phyloP scores from a whole-genome alignment of 495 filamentous ascomycete genomes.

The Trichoderma erinaceum region DNA sequence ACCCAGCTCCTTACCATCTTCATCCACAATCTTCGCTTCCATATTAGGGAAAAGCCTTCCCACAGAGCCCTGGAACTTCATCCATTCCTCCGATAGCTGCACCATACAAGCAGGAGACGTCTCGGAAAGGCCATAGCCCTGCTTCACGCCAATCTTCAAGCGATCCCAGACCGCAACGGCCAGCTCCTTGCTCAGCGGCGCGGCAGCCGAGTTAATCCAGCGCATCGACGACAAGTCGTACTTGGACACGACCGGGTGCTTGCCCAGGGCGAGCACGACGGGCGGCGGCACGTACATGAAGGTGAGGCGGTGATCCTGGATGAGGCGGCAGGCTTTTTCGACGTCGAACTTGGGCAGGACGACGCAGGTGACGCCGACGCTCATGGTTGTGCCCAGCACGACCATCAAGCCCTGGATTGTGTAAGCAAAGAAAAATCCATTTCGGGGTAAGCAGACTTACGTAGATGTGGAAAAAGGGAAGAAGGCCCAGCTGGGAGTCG shows the following conservation, averaged over 20 bases:
- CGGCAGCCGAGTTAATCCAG: conserved; percentile 86
- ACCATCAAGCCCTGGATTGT: conserved; percentile 16
- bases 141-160: conserved; percentile 63
- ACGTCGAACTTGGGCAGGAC: conserved; percentile 86
- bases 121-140: conserved; percentile 54
- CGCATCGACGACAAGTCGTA: conserved; percentile 75
- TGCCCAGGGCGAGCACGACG: conserved; percentile 71
- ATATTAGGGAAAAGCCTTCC: conserved; percentile 77
- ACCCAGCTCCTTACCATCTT: conserved; percentile 53
- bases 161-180: conserved; percentile 71
- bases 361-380: conserved; percentile 59
- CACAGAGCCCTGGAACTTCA: conserved; percentile 67
- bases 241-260: conserved; percentile 66
- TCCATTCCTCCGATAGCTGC: conserved; percentile 74
- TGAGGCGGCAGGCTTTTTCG: conserved; percentile 63
- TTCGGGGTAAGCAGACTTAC: conserved; percentile 31
- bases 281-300: conserved; percentile 83
- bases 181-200: conserved; percentile 77
- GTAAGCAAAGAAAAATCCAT: conserved; percentile 24
- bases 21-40: conserved; percentile 72
- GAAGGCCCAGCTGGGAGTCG: conserved; percentile 68
- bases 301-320: conserved; percentile 70
- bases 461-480: conserved; percentile 95
- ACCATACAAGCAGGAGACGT: conserved; percentile 47
- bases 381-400: conserved; percentile 57